A percentile compares a stretch with the other conserved stretches of the same genome.
phyloP scores from a whole-genome alignment of 2,329 filamentous ascomycete species.

The Chaetomiaceae sp. region DNA sequence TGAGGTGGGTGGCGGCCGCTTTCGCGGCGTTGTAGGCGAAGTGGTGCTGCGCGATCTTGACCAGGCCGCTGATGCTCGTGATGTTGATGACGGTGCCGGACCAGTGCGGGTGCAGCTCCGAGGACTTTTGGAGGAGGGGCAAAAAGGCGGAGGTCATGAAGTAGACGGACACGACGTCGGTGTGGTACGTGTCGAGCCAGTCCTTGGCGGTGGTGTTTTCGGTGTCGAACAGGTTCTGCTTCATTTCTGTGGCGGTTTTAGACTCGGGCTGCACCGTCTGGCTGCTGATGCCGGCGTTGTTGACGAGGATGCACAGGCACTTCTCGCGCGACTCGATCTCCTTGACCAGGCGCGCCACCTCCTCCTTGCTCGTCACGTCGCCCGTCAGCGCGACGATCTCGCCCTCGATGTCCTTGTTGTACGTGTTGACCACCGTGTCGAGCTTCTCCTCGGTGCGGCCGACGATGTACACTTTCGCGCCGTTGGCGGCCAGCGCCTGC shows the following conservation, averaged over 20 bases:
- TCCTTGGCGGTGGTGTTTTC: slow-evolving; percentile 56
- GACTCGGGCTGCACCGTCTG: slow-evolving; percentile 50
- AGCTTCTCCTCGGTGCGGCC: slow-evolving; percentile 61
- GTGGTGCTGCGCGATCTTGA: slow-evolving; percentile 60
- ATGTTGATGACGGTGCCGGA: slow-evolving; percentile 63
- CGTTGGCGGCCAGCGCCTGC: slow-evolving; percentile 50
- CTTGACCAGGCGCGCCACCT: slow-evolving; percentile 52
- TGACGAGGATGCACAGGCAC: slow-evolving; percentile 61
- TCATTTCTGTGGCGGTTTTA: slow-evolving; percentile 47
- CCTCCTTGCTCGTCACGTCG: slow-evolving; percentile 60
- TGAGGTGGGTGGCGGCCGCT: slow-evolving; percentile 61
- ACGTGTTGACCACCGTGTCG: slow-evolving; percentile 54
- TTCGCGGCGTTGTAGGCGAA: slow-evolving; percentile 63
- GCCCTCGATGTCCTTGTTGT: slow-evolving; percentile 49
- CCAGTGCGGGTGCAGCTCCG: slow-evolving; percentile 41
- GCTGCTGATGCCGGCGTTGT: slow-evolving; percentile 64
- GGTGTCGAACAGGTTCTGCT: slow-evolving; percentile 63
- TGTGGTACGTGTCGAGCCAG: slow-evolving; percentile 69
- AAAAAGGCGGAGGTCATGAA: slow-evolving; percentile 61
- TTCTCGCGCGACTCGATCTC: slow-evolving; percentile 52
- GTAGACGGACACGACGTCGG: slow-evolving; percentile 68
- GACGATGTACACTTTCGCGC: slow-evolving; percentile 66
- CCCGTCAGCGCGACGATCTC: slow-evolving; percentile 56
- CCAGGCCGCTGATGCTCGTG: slow-evolving; percentile 60
- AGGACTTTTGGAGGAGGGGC: slow-evolving; percentile 54